A percentile compares a stretch with the other conserved stretches of the same genome.
Evolutionary conservation across 768 basidiomycete species (phyloP).

Genomic region (Polyporus arcularius): DNA sequence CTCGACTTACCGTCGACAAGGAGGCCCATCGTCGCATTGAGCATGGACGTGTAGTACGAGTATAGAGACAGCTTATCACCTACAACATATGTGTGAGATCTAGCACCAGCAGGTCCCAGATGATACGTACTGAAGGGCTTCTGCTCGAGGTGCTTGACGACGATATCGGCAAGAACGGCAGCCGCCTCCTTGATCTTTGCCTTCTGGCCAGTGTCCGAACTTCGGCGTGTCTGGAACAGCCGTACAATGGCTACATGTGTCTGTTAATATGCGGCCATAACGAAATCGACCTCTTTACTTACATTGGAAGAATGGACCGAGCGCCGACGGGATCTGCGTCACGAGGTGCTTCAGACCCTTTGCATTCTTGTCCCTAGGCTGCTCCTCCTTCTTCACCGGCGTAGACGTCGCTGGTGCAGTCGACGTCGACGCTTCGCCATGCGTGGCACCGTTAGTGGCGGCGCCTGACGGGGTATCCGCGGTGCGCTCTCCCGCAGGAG

Average conservation of each 20-base stretch:
- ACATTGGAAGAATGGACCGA: constrained; percentile 90
- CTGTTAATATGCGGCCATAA: neutral
- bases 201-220: constrained; percentile 71
- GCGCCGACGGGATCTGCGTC: constrained; percentile 69
- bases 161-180: constrained; percentile 65
- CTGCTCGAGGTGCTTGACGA: constrained; percentile 67
- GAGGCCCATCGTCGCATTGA: constrained; percentile 51
- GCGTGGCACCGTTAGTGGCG: constrained; percentile 32
- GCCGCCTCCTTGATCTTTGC: constrained; percentile 77
- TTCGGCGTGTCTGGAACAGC: constrained; percentile 81
- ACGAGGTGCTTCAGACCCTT: constrained; percentile 79
- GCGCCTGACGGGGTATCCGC: constrained; percentile 26
- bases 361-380: constrained; percentile 63
- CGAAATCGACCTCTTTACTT: constrained; percentile 20
- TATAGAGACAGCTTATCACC: constrained; percentile 45
- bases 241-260: constrained; percentile 73
- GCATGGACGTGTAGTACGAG: constrained; percentile 56
- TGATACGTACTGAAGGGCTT: constrained; percentile 52
- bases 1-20: constrained; percentile 57
- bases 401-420: constrained; percentile 21
- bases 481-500: constrained; percentile 29
- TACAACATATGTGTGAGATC: constrained; percentile 11
- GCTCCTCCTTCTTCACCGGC: constrained; percentile 40
- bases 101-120: constrained; percentile 1
- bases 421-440: constrained; percentile 19